A percentile compares a stretch with the other conserved stretches of the same genome.
These are phyloP conservation scores for Xylaria sp. DNA, from an alignment of 2,329 filamentous ascomycete species.

Conservation along the genomic window DNA sequence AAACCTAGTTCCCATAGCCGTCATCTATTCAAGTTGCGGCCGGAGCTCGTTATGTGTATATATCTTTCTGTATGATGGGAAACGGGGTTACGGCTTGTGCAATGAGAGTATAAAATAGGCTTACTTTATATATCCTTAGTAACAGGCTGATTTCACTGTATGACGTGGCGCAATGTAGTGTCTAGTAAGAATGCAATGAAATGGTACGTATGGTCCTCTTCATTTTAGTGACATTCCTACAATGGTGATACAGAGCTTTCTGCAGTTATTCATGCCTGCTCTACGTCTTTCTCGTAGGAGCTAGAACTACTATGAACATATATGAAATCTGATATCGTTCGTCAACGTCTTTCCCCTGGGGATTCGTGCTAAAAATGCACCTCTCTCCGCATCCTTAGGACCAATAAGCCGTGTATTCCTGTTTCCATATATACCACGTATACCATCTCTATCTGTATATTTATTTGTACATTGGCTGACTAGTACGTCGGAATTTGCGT, in stretches of 20 bases:
- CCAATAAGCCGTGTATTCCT: background rate
- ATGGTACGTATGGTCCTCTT: background rate
- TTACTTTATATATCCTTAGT: too few species aligned
- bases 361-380: background rate
- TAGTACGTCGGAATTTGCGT: background rate
- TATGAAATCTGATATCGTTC: background rate
- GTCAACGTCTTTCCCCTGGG: background rate
- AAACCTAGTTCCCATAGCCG: background rate
- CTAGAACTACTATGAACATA: background rate
- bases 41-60: background rate
- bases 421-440: background rate
- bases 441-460: background rate
- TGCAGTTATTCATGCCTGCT: background rate
- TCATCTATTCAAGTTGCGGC: background rate
- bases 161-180: background rate
- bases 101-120: background rate
- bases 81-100: background rate
- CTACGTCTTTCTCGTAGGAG: background rate
- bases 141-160: background rate
- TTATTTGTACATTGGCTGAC: background rate
- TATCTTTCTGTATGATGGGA: background rate
- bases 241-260: background rate
- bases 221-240: background rate
- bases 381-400: too few species aligned
- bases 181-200: slow-evolving; percentile 1